These are phyloP conservation scores for Amphicarpaea edgeworthii DNA, from an alignment of 306 rosid genomes.

Conservation along the genomic window DNA sequence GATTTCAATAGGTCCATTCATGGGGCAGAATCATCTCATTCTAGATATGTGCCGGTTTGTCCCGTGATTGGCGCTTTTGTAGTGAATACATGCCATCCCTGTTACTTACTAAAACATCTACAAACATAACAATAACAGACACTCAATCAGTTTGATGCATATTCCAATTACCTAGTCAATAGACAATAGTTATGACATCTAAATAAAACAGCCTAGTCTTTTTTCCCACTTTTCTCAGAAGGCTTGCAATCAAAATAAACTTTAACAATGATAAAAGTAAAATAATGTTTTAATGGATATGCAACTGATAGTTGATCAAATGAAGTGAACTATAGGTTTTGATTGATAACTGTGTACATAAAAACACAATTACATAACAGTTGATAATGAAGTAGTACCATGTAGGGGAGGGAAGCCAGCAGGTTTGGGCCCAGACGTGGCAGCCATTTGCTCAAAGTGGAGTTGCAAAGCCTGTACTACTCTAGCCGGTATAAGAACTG, in stretches of 20 bases:
- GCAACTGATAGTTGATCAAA: background rate
- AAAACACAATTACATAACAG: background rate
- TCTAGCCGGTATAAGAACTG: conserved; percentile 87
- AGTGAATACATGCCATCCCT: conserved; percentile 53
- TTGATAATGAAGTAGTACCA: conserved; percentile 63
- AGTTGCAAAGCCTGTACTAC: conserved; percentile 81
- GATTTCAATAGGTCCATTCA: conserved; percentile 82
- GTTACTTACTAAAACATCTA: conserved; percentile 52
- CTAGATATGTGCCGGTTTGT: conserved; percentile 45
- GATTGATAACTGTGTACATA: background rate
- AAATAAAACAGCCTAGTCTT: background rate
- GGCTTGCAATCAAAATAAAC: conserved; percentile 23
- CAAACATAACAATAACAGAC: background rate
- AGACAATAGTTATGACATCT: conserved; percentile 16
- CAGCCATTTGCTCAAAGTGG: conserved; percentile 76
- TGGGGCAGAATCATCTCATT: conserved; percentile 70
- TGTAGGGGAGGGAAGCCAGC: conserved; percentile 36
- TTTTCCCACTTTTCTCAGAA: background rate
- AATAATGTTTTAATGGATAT: too few relatives aligned
- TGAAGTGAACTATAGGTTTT: background rate
- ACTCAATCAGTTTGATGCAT: background rate
- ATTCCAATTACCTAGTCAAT: conserved; percentile 27
- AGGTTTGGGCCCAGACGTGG: conserved; percentile 50
- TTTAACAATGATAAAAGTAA: too few relatives aligned
- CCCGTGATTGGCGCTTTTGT: conserved; percentile 49